Base-by-base conservation (phyloP, 768 basidiomycete genomes). In the Trametes gibbosa region DNA sequence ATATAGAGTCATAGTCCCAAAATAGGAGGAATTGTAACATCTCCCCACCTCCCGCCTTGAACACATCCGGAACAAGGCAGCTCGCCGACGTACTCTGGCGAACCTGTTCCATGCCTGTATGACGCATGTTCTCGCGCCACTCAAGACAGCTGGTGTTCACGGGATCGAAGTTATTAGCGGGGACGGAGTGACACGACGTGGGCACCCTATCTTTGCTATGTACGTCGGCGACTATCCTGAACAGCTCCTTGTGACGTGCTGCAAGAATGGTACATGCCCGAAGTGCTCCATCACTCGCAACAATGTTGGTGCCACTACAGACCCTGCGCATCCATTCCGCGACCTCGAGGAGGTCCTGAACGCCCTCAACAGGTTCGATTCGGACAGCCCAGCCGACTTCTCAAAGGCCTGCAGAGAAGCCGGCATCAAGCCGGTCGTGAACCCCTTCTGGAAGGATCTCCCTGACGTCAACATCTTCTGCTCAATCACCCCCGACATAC, bases 61-160 rank as follows among this genome's bases (percentile, higher is more conserved):
- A 3, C 56, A 66, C 41, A 53, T 67, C 12, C 17, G 53, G 0
- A 58, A 58, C 40, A 42, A 46, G n/a, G 58, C 64, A 24, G 48
- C 59, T 5, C 66, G 70, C 0, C 59, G 67, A 0, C 70, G 69
- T 0, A 62, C 65, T 1, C 19, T 73, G 0, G 70, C 67, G 0
- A 75, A 77, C 37, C 60, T 80, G 0, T 79, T 75, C 62, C 77
- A 80, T 61, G 65, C 64, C 0, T 77, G 73, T 50, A 67, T 77
- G 58, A 4, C 52, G 3, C 46, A 57, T 6, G 68, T 77, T 12
- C 49, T 76, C 8, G 39, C 41, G 35, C 74, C 75, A 1, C 59
- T 79, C 0, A 53, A 63, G 13, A 16, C 41, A 4, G 68, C 74
- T 3, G 76, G 75, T 0, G 5, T 34, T 0, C 45, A 65, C 5